Conservation (phyloP, 2,329 filamentous ascomycete genomes). For the Conoideocrella luteorostrata region DNA sequence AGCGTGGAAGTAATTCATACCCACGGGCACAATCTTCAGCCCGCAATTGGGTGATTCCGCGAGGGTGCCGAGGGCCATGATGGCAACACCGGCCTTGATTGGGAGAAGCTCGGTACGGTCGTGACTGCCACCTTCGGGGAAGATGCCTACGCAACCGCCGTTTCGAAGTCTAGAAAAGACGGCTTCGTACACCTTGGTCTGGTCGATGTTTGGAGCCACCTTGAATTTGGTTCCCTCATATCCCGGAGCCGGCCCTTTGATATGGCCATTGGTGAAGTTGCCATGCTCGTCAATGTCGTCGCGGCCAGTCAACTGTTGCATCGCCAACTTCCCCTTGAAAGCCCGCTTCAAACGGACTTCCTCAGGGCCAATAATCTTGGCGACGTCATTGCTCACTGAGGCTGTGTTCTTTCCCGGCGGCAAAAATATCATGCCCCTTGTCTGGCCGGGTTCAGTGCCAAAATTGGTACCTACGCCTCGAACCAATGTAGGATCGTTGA, state of each 20-base stretch:
- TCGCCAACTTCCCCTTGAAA: conserved; percentile 69
- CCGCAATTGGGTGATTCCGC: conserved; percentile 80
- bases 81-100: conserved; percentile 91
- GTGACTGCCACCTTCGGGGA: conserved; percentile 93
- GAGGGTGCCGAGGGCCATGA: conserved; percentile 91
- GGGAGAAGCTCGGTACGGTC: conserved; percentile 88
- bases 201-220: conserved; percentile 86
- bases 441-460: conserved; percentile 60
- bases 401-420: conserved; percentile 73
- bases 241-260: conserved; percentile 49
- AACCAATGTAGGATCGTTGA: conserved; percentile 75
- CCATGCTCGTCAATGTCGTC: conserved; percentile 64
- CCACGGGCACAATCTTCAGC: conserved; percentile 89
- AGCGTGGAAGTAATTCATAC: conserved; percentile 99
- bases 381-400: conserved; percentile 76
- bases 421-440: conserved; percentile 79
- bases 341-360: conserved; percentile 82
- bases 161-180: conserved; percentile 78
- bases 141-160: conserved; percentile 91
- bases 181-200: conserved; percentile 86
- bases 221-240: conserved; percentile 80
- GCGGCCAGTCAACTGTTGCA: conserved; percentile 76
- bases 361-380: conserved; percentile 70
- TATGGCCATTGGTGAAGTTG: conserved; percentile 49
- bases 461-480: conserved; percentile 79